Conservation (phyloP, 345 rosid genomes). For the Eucalyptus decipiens region DNA sequence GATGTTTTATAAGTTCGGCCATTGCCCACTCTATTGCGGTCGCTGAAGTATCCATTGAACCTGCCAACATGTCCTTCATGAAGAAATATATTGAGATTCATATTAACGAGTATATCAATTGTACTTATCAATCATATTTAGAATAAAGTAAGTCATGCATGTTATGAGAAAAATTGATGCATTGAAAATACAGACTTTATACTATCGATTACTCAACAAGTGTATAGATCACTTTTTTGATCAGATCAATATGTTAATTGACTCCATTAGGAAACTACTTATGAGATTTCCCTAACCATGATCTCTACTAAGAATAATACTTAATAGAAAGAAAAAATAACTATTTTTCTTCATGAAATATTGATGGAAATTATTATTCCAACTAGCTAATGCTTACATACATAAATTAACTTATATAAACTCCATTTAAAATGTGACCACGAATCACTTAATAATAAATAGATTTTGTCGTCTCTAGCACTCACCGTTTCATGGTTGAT, state of each 20-base stretch:
- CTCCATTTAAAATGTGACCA: background rate
- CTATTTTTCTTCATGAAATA: background rate
- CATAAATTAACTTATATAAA: background rate
- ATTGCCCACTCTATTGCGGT: slow-evolving; percentile 20
- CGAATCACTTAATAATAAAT: background rate
- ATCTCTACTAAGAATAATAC: background rate
- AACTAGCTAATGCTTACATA: background rate
- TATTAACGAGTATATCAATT: background rate
- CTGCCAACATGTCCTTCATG: slow-evolving; percentile 12
- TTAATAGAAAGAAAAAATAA: background rate
- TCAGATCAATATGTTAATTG: background rate
- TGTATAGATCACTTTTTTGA: background rate
- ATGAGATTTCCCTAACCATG: background rate
- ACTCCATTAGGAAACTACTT: background rate
- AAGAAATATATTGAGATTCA: background rate
- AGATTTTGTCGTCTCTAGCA: background rate
- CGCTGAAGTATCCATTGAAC: slow-evolving; percentile 15
- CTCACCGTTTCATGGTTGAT: background rate
- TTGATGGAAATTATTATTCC: background rate
- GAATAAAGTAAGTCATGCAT: background rate
- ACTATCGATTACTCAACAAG: background rate
- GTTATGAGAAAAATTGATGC: background rate
- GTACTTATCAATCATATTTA: background rate
- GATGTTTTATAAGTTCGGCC: slow-evolving; percentile 23
- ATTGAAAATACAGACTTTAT: background rate